phyloP scores from a whole-genome alignment of 345 rosid genomes.

The Eucalyptus microcorys region DNA sequence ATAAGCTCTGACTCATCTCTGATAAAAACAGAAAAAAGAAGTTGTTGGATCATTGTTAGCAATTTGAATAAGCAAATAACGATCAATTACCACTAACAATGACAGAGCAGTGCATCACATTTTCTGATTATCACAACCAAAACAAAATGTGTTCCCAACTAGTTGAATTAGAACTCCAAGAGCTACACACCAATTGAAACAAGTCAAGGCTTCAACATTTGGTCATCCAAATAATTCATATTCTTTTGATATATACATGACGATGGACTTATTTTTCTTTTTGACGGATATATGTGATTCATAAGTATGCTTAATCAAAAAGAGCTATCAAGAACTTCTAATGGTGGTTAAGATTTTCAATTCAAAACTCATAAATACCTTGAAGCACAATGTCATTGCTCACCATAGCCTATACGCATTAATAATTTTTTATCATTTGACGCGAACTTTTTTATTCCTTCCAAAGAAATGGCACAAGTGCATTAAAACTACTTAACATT shows the following conservation, averaged over 20 bases:
- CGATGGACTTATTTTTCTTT: no score
- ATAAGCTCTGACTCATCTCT: no score
- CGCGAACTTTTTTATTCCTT: not conserved
- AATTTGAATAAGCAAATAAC: not conserved
- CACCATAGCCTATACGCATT: not conserved
- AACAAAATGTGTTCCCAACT: not conserved
- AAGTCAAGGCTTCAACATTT: no score
- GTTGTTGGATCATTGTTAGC: no score
- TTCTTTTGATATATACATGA: not conserved
- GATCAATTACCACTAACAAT: not conserved
- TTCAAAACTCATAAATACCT: not conserved
- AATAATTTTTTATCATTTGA: accelerated
- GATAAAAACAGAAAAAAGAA: no score
- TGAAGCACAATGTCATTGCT: not conserved
- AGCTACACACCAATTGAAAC: not conserved
- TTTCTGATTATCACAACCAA: not conserved
- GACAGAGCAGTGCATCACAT: not conserved
- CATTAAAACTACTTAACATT: not conserved
- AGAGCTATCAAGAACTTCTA: not conserved
- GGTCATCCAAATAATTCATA: no score
- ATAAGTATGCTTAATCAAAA: not conserved
- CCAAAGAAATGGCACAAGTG: no score
- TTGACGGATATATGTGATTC: not conserved
- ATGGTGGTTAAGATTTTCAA: not conserved
- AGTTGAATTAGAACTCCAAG: not conserved